Evolutionary conservation across 2,329 filamentous ascomycete genomes (phyloP), one percentile per base, ranked within the genome.

Genomic region (Dactylellina leptospora): DNA sequence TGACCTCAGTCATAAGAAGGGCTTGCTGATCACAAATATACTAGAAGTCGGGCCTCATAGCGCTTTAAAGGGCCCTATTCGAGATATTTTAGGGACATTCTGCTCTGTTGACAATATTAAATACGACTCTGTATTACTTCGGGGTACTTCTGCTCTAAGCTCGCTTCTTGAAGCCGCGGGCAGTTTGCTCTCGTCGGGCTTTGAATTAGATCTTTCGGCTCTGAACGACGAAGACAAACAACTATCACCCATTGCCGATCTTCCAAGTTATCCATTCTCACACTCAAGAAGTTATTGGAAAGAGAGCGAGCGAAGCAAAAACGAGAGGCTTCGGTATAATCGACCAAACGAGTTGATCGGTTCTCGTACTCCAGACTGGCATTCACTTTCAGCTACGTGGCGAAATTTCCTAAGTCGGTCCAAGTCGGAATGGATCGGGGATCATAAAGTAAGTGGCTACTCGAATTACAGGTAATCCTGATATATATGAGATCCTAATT

Each of bases 21-120:
- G 44, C 9, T 30, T 68, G 1, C 13, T 18, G 20, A 40, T 68
- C 18, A 68, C 62, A 44, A 68, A 68, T 36, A 54, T 68, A 8
- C 23, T 68, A 20, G 62, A 68, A 20, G 30, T 68, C 11, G 62
- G 62, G 0, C 62, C 62, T 13, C 62, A 68, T n/a, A 45, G 44
- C 11, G 62, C 62, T 16, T 25, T 68, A 25, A 27, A 27, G 16
- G 30, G 50, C 9, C 23, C 42, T 3, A 30, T 68, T 9, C 30
- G 62, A 22, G 62, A 68, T 25, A 59, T 55, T 1, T 20, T 68
- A 25, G 33, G 54, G 13, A 53, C 44, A 3, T 68, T 59, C 33
- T 5, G 47, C 4, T 59, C 16, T 20, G 45, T 40, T 1, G 8
- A 53, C 13, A 25, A 53, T 47, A 68, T 68, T 6, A n/a, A 59